Evolutionary conservation across 257 asterid genomes (phyloP), one percentile per base, ranked within the genome.

Genomic region (Rehmannia glutinosa): DNA sequence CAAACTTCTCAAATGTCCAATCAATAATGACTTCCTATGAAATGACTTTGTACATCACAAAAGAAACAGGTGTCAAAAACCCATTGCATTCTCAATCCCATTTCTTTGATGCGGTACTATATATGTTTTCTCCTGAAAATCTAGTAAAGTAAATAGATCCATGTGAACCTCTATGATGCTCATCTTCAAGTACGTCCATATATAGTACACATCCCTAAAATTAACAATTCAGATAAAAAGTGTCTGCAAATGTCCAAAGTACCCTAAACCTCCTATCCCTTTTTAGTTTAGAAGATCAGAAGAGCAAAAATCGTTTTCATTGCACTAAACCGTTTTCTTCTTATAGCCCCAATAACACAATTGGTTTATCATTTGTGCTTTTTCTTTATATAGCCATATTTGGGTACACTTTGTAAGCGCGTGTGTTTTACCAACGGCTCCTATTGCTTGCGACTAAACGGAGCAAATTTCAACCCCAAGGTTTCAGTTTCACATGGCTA

Each of bases 351-450:
- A 53, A n/a, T 56, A 32, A 35, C 36, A 16, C 24, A 52, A 5
- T n/a, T 64, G 38, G 24, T 45, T 25, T 62, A 62, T 39, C 30
- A 25, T 62, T 36, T 21, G 2, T n/a, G 6, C 27, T 10, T 35
- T 64, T 25, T 16, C 71, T 9, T 23, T 41, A 6, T 3, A 15
- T 28, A 10, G 49, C 15, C 1, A 16, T 19, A 36, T 20, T 35
- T 39, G 51, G 28, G 10, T 9, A 27, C 0, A 4, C 42, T 38
- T 43, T 39, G 19, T 16, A 41, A 53, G 68, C 63, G 66, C 74
- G 72, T 63, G 21, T 8, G 30, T 45, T 27, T 39, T 33, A 71
- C 73, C 74, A 32, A 76, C 70, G 76, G 70, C 25, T 76, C 23
- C 35, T 32, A 21, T 64, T 56, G 24, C 7, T 52, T 35, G 8